Conservation (phyloP, 2,329 filamentous ascomycete species). For the Pseudomassariella vexata region DNA sequence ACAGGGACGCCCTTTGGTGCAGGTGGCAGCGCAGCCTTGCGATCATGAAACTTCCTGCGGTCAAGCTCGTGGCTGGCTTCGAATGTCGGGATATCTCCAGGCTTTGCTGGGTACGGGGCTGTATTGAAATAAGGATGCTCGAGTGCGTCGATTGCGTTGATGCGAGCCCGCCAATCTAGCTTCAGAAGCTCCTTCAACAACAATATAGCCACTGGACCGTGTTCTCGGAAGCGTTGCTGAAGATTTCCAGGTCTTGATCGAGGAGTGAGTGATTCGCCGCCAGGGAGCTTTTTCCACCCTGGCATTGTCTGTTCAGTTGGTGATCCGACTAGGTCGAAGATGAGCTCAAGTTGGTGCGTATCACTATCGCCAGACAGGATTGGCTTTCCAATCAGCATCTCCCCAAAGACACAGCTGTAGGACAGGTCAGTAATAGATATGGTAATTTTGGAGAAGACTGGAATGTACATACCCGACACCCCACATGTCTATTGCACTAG, state of each 20-base stretch:
- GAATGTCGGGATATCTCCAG: slow-evolving; percentile 83
- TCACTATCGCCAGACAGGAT: slow-evolving; percentile 90
- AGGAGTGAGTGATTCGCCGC: slow-evolving; percentile 69
- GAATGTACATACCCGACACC: slow-evolving; percentile 80
- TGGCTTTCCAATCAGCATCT: slow-evolving; percentile 92
- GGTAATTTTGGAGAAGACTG: slow-evolving; percentile 1
- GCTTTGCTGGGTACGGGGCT: slow-evolving; percentile 69
- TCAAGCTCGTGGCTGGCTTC: slow-evolving; percentile 98
- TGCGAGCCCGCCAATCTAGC: slow-evolving; percentile 80
- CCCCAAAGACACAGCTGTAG: slow-evolving; percentile 89
- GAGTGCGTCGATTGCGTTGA: slow-evolving; percentile 91
- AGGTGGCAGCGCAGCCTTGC: slow-evolving; percentile 77
- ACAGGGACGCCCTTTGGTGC: slow-evolving; percentile 89
- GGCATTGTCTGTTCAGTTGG: slow-evolving; percentile 92
- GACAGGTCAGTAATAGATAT: slow-evolving; percentile 3
- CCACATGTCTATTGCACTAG: slow-evolving; percentile 98
- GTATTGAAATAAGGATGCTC: slow-evolving; percentile 88
- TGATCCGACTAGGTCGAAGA: slow-evolving; percentile 87
- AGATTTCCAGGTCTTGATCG: slow-evolving; percentile 60
- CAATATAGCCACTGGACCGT: slow-evolving; percentile 65
- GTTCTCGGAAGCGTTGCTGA: slow-evolving; percentile 68
- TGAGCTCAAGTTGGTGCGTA: slow-evolving; percentile 81
- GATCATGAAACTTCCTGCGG: slow-evolving; percentile 80
- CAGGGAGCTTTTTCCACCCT: slow-evolving; percentile 77
- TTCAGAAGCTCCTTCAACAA: slow-evolving; percentile 77